Conservation (phyloP, 2,329 filamentous ascomycete species). For the Seiridium unicorne region DNA sequence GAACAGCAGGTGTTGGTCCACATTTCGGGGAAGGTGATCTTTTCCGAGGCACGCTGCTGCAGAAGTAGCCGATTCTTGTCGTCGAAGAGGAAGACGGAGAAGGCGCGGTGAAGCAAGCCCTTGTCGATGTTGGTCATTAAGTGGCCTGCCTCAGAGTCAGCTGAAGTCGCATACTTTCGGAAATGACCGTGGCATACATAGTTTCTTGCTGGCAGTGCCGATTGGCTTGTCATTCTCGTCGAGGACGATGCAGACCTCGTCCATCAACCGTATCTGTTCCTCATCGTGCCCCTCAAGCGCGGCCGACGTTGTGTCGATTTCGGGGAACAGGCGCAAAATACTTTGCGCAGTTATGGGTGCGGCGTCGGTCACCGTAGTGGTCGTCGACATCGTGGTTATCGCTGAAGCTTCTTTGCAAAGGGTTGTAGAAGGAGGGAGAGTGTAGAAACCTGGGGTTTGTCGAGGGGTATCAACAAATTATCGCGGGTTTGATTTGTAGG, state of each 20-base stretch:
- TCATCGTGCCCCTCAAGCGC: conserved; percentile 91
- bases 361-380: conserved; percentile 42
- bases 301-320: conserved; percentile 68
- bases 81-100: conserved; percentile 98
- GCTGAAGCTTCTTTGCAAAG: neutral
- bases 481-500: neutral
- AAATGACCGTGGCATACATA: conserved; percentile 61
- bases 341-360: conserved; percentile 79
- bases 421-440: neutral
- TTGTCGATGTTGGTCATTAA: conserved; percentile 98
- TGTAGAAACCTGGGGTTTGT: neutral
- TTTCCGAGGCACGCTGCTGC: conserved; percentile 92
- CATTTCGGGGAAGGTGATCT: conserved; percentile 99
- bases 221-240: conserved; percentile 91
- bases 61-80: conserved; percentile 87
- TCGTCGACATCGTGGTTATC: conserved; percentile 20
- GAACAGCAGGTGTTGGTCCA: conserved; percentile 99
- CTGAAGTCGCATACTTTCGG: neutral
- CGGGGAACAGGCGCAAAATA: conserved; percentile 85
- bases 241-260: conserved; percentile 96
- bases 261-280: conserved; percentile 97
- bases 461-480: conserved; percentile 3
- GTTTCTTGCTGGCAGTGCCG: conserved; percentile 96
- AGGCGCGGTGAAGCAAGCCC: conserved; percentile 92
- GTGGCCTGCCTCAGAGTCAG: conserved; percentile 64